phyloP scores from a whole-genome alignment of 805 yeast genomes.

The Cyberlindnera mrakii region DNA sequence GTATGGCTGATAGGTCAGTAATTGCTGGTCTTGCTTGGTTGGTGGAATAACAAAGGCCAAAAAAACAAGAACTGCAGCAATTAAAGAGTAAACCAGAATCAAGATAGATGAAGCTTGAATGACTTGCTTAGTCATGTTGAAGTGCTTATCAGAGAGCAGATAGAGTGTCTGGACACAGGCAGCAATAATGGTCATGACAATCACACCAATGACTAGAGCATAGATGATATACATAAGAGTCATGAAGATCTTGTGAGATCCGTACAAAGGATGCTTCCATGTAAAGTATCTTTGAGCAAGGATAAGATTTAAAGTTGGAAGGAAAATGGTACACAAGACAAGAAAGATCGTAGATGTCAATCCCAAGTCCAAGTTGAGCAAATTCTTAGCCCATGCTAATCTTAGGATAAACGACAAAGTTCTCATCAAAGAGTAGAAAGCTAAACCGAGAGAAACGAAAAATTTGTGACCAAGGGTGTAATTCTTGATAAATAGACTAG shows the following conservation, averaged over 20 bases:
- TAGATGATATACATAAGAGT: slow-evolving; percentile 44
- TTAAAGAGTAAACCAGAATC: slow-evolving; percentile 45
- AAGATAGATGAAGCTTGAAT: slow-evolving; percentile 46
- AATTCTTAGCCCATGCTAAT: slow-evolving; percentile 49
- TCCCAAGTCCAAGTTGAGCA: slow-evolving; percentile 41
- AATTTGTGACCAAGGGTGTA: slow-evolving; percentile 53
- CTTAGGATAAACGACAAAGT: slow-evolving; percentile 56
- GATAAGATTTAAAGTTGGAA: slow-evolving; percentile 55
- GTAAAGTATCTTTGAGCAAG: slow-evolving; percentile 70
- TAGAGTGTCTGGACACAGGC: slow-evolving; percentile 55
- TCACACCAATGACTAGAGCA: slow-evolving; percentile 46
- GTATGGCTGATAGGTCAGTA: slow-evolving; percentile 63
- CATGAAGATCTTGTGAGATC: slow-evolving; percentile 46
- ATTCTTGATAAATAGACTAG: slow-evolving; percentile 41
- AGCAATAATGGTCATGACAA: slow-evolving; percentile 61
- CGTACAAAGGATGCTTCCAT: slow-evolving; percentile 73
- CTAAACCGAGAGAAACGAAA: slow-evolving; percentile 45
- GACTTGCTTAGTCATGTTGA: slow-evolving; percentile 47
- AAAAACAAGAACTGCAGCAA: slow-evolving; percentile 45
- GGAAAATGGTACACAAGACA: slow-evolving; percentile 50
- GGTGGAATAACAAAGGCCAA: slow-evolving; percentile 52
- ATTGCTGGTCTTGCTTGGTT: slow-evolving; percentile 42
- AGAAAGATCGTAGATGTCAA: slow-evolving; percentile 51
- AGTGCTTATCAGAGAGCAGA: slow-evolving; percentile 40
- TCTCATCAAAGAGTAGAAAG: slow-evolving; percentile 47